phyloP scores from a whole-genome alignment of 2,329 filamentous ascomycete species.

The Cladosporium sp. region DNA sequence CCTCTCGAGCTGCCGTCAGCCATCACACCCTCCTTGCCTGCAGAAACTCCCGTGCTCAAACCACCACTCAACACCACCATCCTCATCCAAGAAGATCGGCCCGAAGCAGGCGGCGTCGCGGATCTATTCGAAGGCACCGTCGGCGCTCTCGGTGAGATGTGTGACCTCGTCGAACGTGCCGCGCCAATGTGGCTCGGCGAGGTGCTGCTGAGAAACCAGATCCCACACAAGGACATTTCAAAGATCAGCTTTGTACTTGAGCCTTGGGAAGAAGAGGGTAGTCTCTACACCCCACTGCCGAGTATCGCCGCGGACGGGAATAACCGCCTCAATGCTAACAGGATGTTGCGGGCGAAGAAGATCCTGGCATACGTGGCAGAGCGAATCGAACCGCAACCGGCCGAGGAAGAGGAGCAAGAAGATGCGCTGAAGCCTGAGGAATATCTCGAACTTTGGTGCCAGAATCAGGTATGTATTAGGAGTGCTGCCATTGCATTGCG shows the following conservation, averaged over 20 bases:
- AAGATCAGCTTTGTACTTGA: constrained; percentile 94
- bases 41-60: constrained; percentile 72
- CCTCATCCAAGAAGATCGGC: constrained; percentile 61
- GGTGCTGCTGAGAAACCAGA: constrained; percentile 72
- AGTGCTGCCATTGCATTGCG: neutral
- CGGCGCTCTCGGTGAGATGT: constrained; percentile 67
- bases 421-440: constrained; percentile 75
- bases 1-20: constrained; percentile 51
- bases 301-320: constrained; percentile 73
- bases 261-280: constrained; percentile 60
- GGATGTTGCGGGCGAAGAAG: constrained; percentile 94
- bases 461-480: constrained; percentile 66
- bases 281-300: constrained; percentile 48
- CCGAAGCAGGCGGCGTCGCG: constrained; percentile 60
- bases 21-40: constrained; percentile 64
- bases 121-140: constrained; percentile 92
- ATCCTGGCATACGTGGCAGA: constrained; percentile 89
- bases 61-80: constrained; percentile 60
- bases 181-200: constrained; percentile 92
- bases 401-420: constrained; percentile 15
- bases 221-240: constrained; percentile 81
- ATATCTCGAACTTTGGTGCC: constrained; percentile 91
- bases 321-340: constrained; percentile 89
- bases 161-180: constrained; percentile 76
- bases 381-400: constrained; percentile 68